Conservation (phyloP, 2,329 filamentous ascomycete species). For the Scopulariopsis brevicaulis region DNA sequence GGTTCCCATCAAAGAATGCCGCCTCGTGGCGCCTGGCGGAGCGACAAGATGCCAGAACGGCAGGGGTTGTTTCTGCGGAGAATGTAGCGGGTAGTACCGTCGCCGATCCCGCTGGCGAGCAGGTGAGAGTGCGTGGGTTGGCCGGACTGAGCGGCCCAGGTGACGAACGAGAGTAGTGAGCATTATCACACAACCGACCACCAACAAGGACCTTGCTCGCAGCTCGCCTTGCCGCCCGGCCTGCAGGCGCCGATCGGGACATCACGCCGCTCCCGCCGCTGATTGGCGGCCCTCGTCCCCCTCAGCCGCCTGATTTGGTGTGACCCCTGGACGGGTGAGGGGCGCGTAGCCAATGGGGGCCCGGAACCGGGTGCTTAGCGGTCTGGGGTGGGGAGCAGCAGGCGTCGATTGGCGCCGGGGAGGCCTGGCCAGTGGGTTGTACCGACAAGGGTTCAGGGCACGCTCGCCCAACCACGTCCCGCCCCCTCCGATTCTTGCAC, state of each 20-base stretch:
- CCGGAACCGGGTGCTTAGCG: neutral
- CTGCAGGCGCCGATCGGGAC: conserved; percentile 3
- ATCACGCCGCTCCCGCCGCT: neutral
- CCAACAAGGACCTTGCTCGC: neutral
- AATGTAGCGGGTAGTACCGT: neutral
- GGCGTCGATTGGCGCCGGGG: conserved; percentile 1
- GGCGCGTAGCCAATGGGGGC: conserved; percentile 1
- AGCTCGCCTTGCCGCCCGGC: conserved; percentile 1
- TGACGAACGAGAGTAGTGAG: no score
- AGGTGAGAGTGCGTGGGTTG: neutral
- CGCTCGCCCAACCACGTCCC: neutral
- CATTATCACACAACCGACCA: neutral
- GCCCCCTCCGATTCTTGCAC: neutral
- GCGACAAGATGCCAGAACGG: neutral
- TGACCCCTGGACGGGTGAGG: conserved; percentile 1
- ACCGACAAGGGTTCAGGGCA: neutral
- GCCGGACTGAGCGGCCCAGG: neutral
- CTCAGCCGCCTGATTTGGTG: neutral
- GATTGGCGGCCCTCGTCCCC: neutral
- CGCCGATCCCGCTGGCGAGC: neutral
- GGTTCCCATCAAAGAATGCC: neutral
- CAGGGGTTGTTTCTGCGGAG: neutral
- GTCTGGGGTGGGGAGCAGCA: neutral
- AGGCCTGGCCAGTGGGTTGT: neutral
- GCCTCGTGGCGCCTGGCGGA: neutral